Percentiles rank a stretch among this genome's conserved stretches.
phyloP scores from a whole-genome alignment of 2,329 filamentous ascomycete genomes.

The Helotiales sp. region DNA sequence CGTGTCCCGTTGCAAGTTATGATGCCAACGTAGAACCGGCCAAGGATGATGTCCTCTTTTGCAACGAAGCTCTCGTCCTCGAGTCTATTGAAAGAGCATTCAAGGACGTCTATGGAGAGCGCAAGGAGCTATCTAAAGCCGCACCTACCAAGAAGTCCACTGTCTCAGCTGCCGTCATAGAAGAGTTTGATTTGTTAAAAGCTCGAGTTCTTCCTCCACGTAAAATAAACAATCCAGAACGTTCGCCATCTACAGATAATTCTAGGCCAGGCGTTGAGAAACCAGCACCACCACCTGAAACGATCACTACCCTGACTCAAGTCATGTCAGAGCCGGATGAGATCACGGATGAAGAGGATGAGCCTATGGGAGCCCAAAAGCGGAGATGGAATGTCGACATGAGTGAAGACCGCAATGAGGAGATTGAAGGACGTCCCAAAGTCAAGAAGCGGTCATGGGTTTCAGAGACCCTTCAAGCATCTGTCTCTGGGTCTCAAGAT shows the following conservation, averaged over 20 bases:
- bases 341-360: background rate
- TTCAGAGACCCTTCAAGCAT: background rate
- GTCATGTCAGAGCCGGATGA: background rate
- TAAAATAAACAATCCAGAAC: background rate
- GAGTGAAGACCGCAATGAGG: conserved; percentile 46
- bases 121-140: background rate
- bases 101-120: conserved; percentile 30
- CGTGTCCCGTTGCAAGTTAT: conserved; percentile 62
- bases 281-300: background rate
- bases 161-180: background rate
- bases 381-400: conserved; percentile 41
- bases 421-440: conserved; percentile 37
- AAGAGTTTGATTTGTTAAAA: conserved; percentile 28
- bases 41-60: conserved; percentile 72
- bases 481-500: background rate
- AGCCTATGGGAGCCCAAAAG: background rate
- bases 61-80: conserved; percentile 49
- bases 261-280: background rate
- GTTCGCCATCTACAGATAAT: background rate
- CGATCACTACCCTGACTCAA: background rate
- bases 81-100: conserved; percentile 33
- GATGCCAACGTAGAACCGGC: conserved; percentile 71
- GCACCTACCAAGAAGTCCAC: background rate
- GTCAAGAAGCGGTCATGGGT: background rate
- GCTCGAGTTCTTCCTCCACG: conserved; percentile 18